These are phyloP conservation scores for Mortierella sp. DNA, from an alignment of 371 early-diverging fungal genomes.

Conservation along the genomic window DNA sequence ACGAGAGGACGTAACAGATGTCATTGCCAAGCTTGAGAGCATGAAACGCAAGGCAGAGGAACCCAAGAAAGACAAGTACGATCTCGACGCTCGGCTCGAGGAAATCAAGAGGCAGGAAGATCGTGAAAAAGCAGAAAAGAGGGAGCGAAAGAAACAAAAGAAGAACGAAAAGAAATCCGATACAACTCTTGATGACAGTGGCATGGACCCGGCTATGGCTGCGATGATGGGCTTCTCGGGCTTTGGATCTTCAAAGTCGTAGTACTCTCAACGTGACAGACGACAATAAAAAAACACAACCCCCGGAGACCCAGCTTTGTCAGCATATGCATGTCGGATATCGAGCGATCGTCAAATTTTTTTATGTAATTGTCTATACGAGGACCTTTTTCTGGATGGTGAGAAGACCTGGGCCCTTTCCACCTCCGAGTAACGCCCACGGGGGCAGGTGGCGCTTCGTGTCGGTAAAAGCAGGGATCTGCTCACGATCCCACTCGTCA, in stretches of 20 bases:
- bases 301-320: too few species aligned
- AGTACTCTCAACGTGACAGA: conserved; percentile 40
- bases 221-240: conserved; percentile 59
- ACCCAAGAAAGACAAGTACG: conserved; percentile 57
- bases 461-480: conserved; percentile 59
- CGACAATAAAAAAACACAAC: not conserved
- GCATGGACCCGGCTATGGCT: conserved; percentile 56
- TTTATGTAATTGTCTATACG: conserved; percentile 6
- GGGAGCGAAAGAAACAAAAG: conserved; percentile 56
- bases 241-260: conserved; percentile 55
- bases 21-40: conserved; percentile 49
- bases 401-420: conserved; percentile 49
- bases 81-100: conserved; percentile 66
- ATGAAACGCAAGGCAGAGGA: conserved; percentile 63
- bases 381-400: conserved; percentile 37
- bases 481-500: conserved; percentile 61
- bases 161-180: conserved; percentile 53
- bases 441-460: conserved; percentile 39
- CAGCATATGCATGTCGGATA: too few species aligned
- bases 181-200: conserved; percentile 38
- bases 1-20: conserved; percentile 62
- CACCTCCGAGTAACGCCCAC: conserved; percentile 52
- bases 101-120: conserved; percentile 62
- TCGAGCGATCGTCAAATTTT: too few species aligned
- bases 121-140: conserved; percentile 61